Base-by-base conservation (phyloP, 1,139 yeast genomes). In the Ogataea hybrid region DNA sequence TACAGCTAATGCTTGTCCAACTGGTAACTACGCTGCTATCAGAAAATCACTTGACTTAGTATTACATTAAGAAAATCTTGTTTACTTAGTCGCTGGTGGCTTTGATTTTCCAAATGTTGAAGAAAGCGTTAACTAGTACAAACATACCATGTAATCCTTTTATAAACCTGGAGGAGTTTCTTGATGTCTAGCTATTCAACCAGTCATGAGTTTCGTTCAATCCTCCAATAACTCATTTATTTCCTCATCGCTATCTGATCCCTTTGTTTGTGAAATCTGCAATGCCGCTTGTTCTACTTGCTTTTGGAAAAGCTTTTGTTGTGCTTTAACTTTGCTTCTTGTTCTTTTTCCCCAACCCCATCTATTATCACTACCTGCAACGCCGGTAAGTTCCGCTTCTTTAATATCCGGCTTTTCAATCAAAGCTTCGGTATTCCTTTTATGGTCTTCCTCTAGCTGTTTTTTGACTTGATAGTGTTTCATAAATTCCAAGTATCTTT, bases 301-400 rank as follows among this genome's bases (percentile, higher is more conserved):
- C 39, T 75, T 72, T 52, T 79, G 78, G 37, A 83, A 68, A 16
- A 72, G 52, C 36, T 73, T 68, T 54, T 79, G 75, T 52, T 80
- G 81, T 46, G 69, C 66, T 63, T 77, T 75, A 35, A 76, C 79
- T 37, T 63, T 70, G 51, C 70, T 69, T 65, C 89, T 75, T 8
- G 90, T 83, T 57, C 74, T 73, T 60, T 83, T 84, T 43, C 92
- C 92, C 88, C 89, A 84, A 17, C 92, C 90, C 68, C 84, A 83
- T 7, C 71, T 58, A 34, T 68, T 60, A 34, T 79, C 76, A 53
- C 61, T 53, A 3, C 50, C 51, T 27, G 53, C 53, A 4, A 51
- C 40, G n/a, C 51, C 52, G 2, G 48, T 36, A 7, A 39, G 18
- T 17, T 27, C 21, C 11, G 35, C 46, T 27, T 32, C 44, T 30